Evolutionary conservation across 345 rosid genomes (phyloP), one percentile per base, ranked within the genome.

Genomic region (Excoecaria agallocha): DNA sequence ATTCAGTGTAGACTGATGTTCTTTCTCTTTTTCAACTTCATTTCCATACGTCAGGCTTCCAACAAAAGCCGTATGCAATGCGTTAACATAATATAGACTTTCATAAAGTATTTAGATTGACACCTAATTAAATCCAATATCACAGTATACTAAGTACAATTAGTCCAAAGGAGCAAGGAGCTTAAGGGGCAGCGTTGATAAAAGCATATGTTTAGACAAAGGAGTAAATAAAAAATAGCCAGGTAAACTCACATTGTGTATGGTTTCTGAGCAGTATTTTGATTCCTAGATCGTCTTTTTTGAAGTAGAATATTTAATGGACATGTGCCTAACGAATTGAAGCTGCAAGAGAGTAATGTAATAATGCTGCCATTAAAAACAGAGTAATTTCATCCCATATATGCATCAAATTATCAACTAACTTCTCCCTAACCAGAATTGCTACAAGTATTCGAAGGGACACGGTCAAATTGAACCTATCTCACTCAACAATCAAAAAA

Each of bases 41-140:
- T 8, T 57, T 50, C 70, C 72, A 66, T 71, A 30, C 49, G 77
- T 70, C 38, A 39, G 66, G 83, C 87, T 84, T 64, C 19, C 6
- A 46, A 20, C 39, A 52, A 64, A 75, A 66, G 48, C 35, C 75
- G 79, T 49, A 30, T 20, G 54, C 39, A 46, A 49, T 67, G 54
- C 12, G 49, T 66, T 52, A 52, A 19, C 22, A 35, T 3, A 37
- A 15, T 17, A 35, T n/a, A n/a, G n/a, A n/a, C n/a, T 59, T 30
- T 58, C 13, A 59, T 43, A 43, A 43, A 43, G 8, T 43, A 9
- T 43, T 43, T 1, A 3, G 8, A 43, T 43, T 43, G 46, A 43
- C 8, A 5, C 46, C 46, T 5, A 43, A 43, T 59, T 65, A 7
- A 9, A 17, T 17, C 48, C 22, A 37, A 62, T 37, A 8, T 62